These are phyloP conservation scores for Opeltia flavorubescens DNA, from an alignment of 495 filamentous ascomycete species.

Conservation along the genomic window DNA sequence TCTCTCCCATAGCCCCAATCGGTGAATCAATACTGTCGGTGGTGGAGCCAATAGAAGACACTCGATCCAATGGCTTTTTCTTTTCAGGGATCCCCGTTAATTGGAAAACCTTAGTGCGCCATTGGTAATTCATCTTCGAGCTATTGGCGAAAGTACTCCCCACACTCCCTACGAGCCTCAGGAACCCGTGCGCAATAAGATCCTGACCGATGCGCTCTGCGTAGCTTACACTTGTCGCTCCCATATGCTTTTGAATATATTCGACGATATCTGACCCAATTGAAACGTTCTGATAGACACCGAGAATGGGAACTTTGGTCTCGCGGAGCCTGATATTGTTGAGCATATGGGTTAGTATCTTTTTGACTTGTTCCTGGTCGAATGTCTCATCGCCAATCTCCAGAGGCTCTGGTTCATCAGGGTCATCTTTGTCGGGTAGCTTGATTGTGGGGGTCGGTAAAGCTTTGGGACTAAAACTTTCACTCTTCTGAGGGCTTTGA, in stretches of 20 bases:
- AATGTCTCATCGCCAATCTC: conserved; percentile 87
- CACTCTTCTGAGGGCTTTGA: conserved; percentile 57
- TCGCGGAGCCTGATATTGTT: conserved; percentile 76
- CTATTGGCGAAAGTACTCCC: conserved; percentile 95
- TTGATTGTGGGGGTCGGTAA: conserved; percentile 45
- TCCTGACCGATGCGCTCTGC: conserved; percentile 92
- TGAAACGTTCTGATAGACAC: conserved; percentile 85
- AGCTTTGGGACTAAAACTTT: conserved; percentile 29
- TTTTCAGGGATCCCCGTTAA: conserved; percentile 76
- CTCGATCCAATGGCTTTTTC: conserved; percentile 55
- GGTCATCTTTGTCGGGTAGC: conserved; percentile 37
- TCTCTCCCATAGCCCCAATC: conserved; percentile 68
- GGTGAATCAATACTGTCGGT: conserved; percentile 53
- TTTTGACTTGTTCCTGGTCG: conserved; percentile 72
- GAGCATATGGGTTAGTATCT: conserved; percentile 76
- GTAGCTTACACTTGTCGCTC: conserved; percentile 67
- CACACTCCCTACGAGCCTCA: conserved; percentile 84
- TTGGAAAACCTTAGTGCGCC: conserved; percentile 84
- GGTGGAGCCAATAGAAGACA: conserved; percentile 47
- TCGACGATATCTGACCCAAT: conserved; percentile 85
- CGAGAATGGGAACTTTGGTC: conserved; percentile 86
- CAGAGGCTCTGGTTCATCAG: conserved; percentile 60
- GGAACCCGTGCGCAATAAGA: conserved; percentile 69
- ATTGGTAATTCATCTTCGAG: conserved; percentile 93
- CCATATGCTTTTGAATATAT: conserved; percentile 82